A percentile compares a stretch with the other conserved stretches of the same genome.
These are phyloP conservation scores for Insectozyma bohioensis DNA, from an alignment of 1,139 yeast species.

Conservation along the genomic window DNA sequence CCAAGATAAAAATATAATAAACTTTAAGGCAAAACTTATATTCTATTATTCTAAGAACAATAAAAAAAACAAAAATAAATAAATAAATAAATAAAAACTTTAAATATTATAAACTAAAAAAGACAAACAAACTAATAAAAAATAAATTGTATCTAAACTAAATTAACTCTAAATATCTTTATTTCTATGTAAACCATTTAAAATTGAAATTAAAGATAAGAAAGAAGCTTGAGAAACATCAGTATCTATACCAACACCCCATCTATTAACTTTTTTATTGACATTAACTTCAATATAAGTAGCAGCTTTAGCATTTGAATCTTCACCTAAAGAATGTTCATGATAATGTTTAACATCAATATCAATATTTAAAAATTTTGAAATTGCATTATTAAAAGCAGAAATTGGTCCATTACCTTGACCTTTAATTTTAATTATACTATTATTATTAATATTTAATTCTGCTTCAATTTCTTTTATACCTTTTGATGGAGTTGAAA, in stretches of 20 bases:
- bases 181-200: slow-evolving; percentile 47
- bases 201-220: slow-evolving; percentile 72
- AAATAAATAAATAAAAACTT: too few relatives aligned
- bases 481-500: slow-evolving; percentile 33
- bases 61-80: too few relatives aligned
- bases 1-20: too few relatives aligned
- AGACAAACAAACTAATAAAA: too few relatives aligned
- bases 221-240: slow-evolving; percentile 86
- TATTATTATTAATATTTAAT: slow-evolving; percentile 47
- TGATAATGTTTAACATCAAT: slow-evolving; percentile 81
- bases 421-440: slow-evolving; percentile 53
- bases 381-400: slow-evolving; percentile 78
- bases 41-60: too few relatives aligned
- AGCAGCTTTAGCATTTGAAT: slow-evolving; percentile 85
- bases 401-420: slow-evolving; percentile 95
- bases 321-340: slow-evolving; percentile 91
- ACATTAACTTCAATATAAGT: slow-evolving; percentile 74
- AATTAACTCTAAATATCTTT: slow-evolving; percentile 13
- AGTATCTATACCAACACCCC: slow-evolving; percentile 96
- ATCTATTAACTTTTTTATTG: slow-evolving; percentile 50
- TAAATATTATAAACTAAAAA: too few relatives aligned
- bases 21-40: too few relatives aligned
- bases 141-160: too few relatives aligned
- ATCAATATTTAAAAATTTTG: slow-evolving; percentile 51
- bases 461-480: slow-evolving; percentile 36